Percentiles rank a stretch among this genome's conserved stretches.
phyloP scores from a whole-genome alignment of 2,329 filamentous ascomycete species.

The Penicillium corylophilum region DNA sequence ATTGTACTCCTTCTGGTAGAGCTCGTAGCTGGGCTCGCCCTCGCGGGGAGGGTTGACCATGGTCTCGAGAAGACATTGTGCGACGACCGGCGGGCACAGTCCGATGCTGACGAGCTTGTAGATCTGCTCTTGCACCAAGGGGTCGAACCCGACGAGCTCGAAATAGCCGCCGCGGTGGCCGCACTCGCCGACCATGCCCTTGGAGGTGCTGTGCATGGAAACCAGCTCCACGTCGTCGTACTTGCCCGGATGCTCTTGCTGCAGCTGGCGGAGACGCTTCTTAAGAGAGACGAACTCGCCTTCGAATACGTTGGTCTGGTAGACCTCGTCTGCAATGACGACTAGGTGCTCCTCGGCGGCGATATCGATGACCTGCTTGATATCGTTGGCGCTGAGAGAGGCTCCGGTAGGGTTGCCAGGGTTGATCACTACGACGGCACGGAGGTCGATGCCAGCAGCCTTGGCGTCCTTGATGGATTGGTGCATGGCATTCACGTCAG shows the following conservation, averaged over 20 bases:
- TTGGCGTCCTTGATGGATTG: slow-evolving; percentile 71
- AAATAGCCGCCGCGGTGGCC: slow-evolving; percentile 98
- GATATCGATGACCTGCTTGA: slow-evolving; percentile 81
- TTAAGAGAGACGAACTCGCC: slow-evolving; percentile 97
- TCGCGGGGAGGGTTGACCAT: slow-evolving; percentile 93
- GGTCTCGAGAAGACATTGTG: slow-evolving; percentile 93
- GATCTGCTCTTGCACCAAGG: slow-evolving; percentile 83
- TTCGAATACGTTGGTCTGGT: slow-evolving; percentile 97
- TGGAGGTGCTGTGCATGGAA: slow-evolving; percentile 89
- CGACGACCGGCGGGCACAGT: slow-evolving; percentile 91
- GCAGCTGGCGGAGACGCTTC: slow-evolving; percentile 74
- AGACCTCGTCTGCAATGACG: slow-evolving; percentile 93
- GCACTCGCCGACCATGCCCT: slow-evolving; percentile 99
- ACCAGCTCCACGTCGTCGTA: slow-evolving; percentile 87
- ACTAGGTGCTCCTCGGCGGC: slow-evolving; percentile 83
- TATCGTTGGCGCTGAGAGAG: slow-evolving; percentile 73
- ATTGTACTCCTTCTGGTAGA: slow-evolving; percentile 84
- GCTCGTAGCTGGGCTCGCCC: slow-evolving; percentile 78
- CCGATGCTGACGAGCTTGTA: slow-evolving; percentile 99
- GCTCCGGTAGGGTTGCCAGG: slow-evolving; percentile 96
- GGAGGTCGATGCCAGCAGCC: slow-evolving; percentile 76
- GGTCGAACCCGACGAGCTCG: slow-evolving; percentile 86
- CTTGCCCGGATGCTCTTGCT: slow-evolving; percentile 68
- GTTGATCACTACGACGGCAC: slow-evolving; percentile 96
- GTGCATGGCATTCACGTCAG: slow-evolving; percentile 76